Evolutionary conservation across 2,329 filamentous ascomycete species (phyloP).

Genomic region (Lasiodiplodia theobromae): DNA sequence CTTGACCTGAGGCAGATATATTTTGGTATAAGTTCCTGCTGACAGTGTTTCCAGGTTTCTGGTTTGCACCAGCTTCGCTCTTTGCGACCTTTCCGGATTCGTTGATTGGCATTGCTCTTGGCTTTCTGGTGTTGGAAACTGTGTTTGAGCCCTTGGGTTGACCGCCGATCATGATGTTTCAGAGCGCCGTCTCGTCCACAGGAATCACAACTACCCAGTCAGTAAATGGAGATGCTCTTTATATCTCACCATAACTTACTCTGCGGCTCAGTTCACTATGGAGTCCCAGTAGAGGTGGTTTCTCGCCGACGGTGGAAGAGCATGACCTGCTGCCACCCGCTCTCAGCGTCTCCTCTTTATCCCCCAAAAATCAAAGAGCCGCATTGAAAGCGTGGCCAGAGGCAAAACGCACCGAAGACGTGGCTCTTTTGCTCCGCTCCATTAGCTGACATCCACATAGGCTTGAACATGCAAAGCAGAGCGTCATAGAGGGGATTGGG

Average conservation of each 20-base stretch:
- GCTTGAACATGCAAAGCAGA: neutral
- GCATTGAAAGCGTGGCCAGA: neutral
- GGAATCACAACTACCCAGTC: neutral
- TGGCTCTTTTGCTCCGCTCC: neutral
- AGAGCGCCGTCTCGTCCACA: neutral
- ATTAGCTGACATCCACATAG: slow-evolving; percentile 1
- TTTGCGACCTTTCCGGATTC: too few relatives aligned
- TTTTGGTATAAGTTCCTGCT: too few relatives aligned
- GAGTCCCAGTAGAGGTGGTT: too few relatives aligned
- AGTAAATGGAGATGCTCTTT: neutral
- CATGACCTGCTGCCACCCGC: neutral
- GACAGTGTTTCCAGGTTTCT: too few relatives aligned
- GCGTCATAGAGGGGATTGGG: neutral
- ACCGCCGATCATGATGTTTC: neutral
- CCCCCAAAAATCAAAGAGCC: neutral
- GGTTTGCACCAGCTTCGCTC: too few relatives aligned
- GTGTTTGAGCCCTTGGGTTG: neutral
- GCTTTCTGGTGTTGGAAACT: neutral
- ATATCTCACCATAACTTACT: neutral
- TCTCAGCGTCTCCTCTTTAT: neutral
- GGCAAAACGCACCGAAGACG: neutral
- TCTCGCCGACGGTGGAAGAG: neutral
- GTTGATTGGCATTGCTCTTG: neutral
- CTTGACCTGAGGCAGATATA: too few relatives aligned
- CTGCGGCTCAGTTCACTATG: too few relatives aligned